Evolutionary conservation across 2,329 filamentous ascomycete species (phyloP).

Genomic region (Botrytis tulipae): DNA sequence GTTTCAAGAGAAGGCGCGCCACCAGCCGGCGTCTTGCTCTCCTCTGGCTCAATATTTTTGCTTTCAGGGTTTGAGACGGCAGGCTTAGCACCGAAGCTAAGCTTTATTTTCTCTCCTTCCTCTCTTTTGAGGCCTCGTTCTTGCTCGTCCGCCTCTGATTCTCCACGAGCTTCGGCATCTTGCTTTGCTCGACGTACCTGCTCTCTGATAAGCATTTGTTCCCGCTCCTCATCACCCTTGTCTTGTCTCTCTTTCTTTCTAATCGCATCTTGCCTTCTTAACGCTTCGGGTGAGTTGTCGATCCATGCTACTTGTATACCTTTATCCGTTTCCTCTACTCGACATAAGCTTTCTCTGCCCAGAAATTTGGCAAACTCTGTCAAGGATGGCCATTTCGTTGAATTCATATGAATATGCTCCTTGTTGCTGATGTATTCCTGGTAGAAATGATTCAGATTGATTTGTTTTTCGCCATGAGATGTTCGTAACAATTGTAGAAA

Average conservation of each 20-base stretch:
- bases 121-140: conserved; percentile 55
- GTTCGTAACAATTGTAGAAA: conserved; percentile 77
- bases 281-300: conserved; percentile 83
- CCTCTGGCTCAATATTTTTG: conserved; percentile 15
- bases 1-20: background rate
- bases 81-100: conserved; percentile 58
- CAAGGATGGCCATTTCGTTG: conserved; percentile 82
- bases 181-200: conserved; percentile 77
- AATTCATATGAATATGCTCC: conserved; percentile 90
- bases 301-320: conserved; percentile 87
- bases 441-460: conserved; percentile 91
- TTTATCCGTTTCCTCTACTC: conserved; percentile 87
- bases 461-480: conserved; percentile 84
- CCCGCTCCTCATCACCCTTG: conserved; percentile 84
- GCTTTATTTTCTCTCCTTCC: conserved; percentile 73
- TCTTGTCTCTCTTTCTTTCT: conserved; percentile 82
- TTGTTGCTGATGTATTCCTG: conserved; percentile 89
- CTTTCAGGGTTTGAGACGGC: conserved; percentile 24
- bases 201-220: conserved; percentile 77
- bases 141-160: conserved; percentile 44
- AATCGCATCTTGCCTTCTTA: conserved; percentile 77
- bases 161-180: conserved; percentile 50
- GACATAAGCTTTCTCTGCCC: conserved; percentile 80
- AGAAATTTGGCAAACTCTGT: conserved; percentile 89
- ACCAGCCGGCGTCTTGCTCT: background rate